Base-by-base conservation (phyloP, 768 basidiomycete species). In the Sutorius australiensis region DNA sequence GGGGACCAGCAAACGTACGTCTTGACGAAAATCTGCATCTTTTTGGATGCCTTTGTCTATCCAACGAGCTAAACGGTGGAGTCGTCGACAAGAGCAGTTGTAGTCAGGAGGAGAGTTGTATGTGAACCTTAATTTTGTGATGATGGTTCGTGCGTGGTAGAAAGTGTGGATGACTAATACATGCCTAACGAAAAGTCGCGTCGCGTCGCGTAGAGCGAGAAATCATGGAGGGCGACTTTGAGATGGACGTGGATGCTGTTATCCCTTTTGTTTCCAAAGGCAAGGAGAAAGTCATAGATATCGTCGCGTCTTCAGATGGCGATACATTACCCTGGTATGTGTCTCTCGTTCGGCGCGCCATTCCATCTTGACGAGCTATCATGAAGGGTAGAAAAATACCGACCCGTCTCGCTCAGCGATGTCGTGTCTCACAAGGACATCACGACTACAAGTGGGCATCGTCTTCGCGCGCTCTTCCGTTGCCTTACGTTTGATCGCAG, bases 1-100 rank as follows among this genome's bases (percentile, higher is more conserved):
- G 40, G 16, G 10, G 28, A 5, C 37, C 13, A 42, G 5, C 14
- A 32, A 6, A 77, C 90, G 54, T 63, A 91, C 91, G 92, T 93
- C 77, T 93, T 98, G 53, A 98, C 95, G 76, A 98, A 98, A 72
- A 97, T 98, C 78, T 97, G 94, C 94, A 97, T 95, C 65, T 74
- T 78, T 63, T 62, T 75, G 79, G 81, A 84, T 76, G 85, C 87
- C 75, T 78, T 72, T 74, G 85, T 89, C 91, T 92, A 74, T 92
- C 90, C 90, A 92, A 83, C 89, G 86, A 84, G 65, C 58, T 81
- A 61, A 84, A 83, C 83, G 89, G 73, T 93, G 91, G 90, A 92
- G 88, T 93, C 90, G 83, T 92, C 73, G 87, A 92, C 83, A 77
- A 87, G 85, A 84, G 84, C 82, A 80, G 24, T 80, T 78, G 58